Evolutionary conservation across 2,329 filamentous ascomycete species (phyloP), one percentile per base, ranked within the genome.

Genomic region (Ophiostoma pallidulum): DNA sequence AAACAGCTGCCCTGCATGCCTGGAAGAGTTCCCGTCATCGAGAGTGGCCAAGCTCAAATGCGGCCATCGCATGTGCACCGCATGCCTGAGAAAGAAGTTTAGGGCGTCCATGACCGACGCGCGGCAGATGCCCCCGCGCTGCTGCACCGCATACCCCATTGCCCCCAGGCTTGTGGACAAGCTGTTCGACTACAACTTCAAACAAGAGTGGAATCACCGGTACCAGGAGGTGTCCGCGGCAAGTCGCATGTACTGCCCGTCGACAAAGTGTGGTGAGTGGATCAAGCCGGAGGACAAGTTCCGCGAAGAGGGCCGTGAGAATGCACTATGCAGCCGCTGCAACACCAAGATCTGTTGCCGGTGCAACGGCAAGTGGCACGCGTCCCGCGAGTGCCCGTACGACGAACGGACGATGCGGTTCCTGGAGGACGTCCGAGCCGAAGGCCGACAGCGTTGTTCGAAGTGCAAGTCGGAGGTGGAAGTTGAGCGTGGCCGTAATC

Each of bases 71-170:
- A 89, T 91, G 83, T 94, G 89, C 64, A 73, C 84, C 54, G 62
- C 73, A 8, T 94, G 89, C 62, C 69, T 95, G 35, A 83, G 80
- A 62, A 77, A 80, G 42, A 74, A 79, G 49, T 94, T 94, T 65
- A 78, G 74, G 46, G 72, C 87, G 51, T 92, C 87, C 10, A 71
- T 90, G 52, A 81, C 74, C 36, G 86, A 94, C 60, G 80, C 85
- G 1, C 75, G 80, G 51, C 81, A 87, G 55, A 94, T 94, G 86
- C 87, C 89, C 16, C 89, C 89, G 0, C 77, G 74, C 60, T 95
- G 88, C 64, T 95, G 88, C 64, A 83, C 77, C 3, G 59, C 74
- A 18, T 78, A 87, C 12, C 75, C 78, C 55, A 94, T 94, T 49
- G 79, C 84, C 0, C 67, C 89, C 7, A 81, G 80, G 55, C 80